Evolutionary conservation across 1,284 basidiomycete species (phyloP), one percentile per base, ranked within the genome.

Genomic region (Peniophora sp.): DNA sequence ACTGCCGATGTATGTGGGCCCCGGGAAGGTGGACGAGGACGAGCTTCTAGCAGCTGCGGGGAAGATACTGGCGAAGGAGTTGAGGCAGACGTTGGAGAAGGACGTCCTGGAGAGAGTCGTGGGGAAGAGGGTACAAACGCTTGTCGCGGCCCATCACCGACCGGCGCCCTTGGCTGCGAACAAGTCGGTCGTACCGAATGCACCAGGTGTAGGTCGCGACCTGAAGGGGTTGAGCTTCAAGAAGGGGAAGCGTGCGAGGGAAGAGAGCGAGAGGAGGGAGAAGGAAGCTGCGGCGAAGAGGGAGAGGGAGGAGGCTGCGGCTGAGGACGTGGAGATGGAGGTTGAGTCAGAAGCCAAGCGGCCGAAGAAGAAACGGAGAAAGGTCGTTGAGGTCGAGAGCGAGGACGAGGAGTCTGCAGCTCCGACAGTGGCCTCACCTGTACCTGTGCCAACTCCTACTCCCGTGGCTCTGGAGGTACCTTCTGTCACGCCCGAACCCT

Each of bases 71-170:
- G 54, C 83, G 44, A 70, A 68, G 36, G 88, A 93, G 60, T 69
- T 94, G 42, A 68, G 69, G 53, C 66, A 61, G 2, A 58, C 79
- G 47, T 70, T 93, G 48, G 72, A 82, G 64, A 83, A 79, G 64
- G 91, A 93, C 58, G 71, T 93, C 27, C 73, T 75, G 58, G 82
- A 84, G 41, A 74, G 81, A 8, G 64, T 90, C 3, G 78, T 91
- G 11, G 76, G 70, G 3, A 66, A 70, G 5, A 79, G 81, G 37
- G 58, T 91, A 44, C 69, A 76, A 54, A 70, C 73, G 55, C 62
- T 85, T 49, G 27, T 32, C 12, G 73, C 85, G 46, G 64, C 62
- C 17, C 76, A 75, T 57, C 73, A 76, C 67, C 75, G 72, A 60
- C 63, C 61, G 56, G 73, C 57, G 52, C 48, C 57, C 60, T 54